Evolutionary conservation across 768 basidiomycete species (phyloP).

Genomic region (Leccinellum rugosiceps): DNA sequence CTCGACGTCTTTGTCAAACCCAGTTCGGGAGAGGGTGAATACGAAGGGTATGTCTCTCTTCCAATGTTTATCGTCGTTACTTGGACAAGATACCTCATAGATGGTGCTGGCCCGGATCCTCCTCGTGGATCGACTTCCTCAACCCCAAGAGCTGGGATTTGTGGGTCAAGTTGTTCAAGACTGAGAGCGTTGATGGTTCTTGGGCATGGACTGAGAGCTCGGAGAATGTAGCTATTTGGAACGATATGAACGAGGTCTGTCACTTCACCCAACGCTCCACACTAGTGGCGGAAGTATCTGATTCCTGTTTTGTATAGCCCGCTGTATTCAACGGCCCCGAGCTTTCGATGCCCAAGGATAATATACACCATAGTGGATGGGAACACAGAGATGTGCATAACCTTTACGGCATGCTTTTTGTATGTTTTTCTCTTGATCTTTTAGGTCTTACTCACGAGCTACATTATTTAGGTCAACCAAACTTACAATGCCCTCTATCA

Average conservation of each 20-base stretch:
- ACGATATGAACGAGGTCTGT: constrained; percentile 97
- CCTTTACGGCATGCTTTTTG: constrained; percentile 93
- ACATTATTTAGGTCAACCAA: constrained; percentile 63
- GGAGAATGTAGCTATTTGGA: constrained; percentile 89
- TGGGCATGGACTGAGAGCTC: constrained; percentile 83
- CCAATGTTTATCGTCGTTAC: neutral
- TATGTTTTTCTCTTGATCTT: constrained; percentile 34
- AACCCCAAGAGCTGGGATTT: constrained; percentile 85
- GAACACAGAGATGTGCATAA: constrained; percentile 98
- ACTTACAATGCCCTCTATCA: constrained; percentile 77
- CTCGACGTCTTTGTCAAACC: constrained; percentile 81
- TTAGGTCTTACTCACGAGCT: neutral
- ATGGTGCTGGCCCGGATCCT: constrained; percentile 98
- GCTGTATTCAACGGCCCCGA: constrained; percentile 99
- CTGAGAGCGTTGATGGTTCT: constrained; percentile 45
- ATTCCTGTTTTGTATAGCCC: constrained; percentile 49
- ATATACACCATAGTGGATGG: constrained; percentile 90
- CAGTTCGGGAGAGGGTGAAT: constrained; percentile 75
- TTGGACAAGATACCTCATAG: neutral
- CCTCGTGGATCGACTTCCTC: constrained; percentile 98
- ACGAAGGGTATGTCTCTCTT: constrained; percentile 59
- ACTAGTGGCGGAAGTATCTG: neutral
- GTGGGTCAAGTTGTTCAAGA: constrained; percentile 86
- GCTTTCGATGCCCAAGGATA: constrained; percentile 76
- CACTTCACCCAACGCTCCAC: neutral